These are phyloP conservation scores for Cyclotella kingstonii DNA, from an alignment of 108 stramenopile genomes.

Conservation along the genomic window DNA sequence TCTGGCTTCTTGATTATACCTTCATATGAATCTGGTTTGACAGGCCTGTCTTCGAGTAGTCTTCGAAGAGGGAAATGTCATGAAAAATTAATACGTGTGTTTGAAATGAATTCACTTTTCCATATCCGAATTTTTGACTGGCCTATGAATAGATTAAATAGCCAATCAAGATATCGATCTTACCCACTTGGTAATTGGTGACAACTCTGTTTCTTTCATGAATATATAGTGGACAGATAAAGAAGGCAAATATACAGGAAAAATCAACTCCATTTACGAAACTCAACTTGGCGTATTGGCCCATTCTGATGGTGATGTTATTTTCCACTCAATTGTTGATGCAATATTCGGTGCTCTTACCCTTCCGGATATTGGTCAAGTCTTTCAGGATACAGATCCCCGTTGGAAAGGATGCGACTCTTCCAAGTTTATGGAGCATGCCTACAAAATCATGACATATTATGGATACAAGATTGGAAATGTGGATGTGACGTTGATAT, in stretches of 20 bases:
- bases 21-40: too few relatives aligned
- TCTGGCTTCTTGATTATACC: too few relatives aligned
- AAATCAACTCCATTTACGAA: slow-evolving; percentile 60
- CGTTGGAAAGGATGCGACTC: slow-evolving; percentile 93
- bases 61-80: too few relatives aligned
- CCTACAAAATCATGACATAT: slow-evolving; percentile 70
- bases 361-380: slow-evolving; percentile 91
- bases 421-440: slow-evolving; percentile 93
- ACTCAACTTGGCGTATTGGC: slow-evolving; percentile 89
- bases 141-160: too few relatives aligned
- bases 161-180: background rate
- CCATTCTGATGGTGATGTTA: slow-evolving; percentile 94
- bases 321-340: slow-evolving; percentile 93
- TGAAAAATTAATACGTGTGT: too few relatives aligned
- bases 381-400: slow-evolving; percentile 95
- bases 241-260: slow-evolving; percentile 77
- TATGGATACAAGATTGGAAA: slow-evolving; percentile 90
- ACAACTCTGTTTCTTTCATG: background rate
- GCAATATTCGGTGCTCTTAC: slow-evolving; percentile 92
- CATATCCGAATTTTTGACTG: too few relatives aligned
- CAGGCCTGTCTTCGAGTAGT: too few relatives aligned
- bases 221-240: slow-evolving; percentile 69
- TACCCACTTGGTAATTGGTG: background rate
- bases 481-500: slow-evolving; percentile 84
- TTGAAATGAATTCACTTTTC: too few relatives aligned